These are phyloP conservation scores for Fusarium sulawesiense DNA, from an alignment of 2,329 filamentous ascomycete genomes.

Conservation along the genomic window DNA sequence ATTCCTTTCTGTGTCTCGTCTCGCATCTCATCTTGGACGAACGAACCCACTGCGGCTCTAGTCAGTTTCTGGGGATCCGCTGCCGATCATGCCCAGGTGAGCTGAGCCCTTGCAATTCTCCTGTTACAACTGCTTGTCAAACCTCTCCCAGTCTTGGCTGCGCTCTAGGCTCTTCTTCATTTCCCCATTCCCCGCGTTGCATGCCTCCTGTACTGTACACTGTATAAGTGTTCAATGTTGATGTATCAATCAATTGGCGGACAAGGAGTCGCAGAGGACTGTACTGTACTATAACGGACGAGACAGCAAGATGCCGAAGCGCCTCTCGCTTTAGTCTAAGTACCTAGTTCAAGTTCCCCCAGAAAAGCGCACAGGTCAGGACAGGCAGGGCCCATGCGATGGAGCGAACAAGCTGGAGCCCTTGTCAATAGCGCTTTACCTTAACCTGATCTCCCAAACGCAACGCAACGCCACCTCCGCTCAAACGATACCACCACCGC, in stretches of 20 bases:
- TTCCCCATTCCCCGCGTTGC: conserved; percentile 30
- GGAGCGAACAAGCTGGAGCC: background rate
- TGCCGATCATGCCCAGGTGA: conserved; percentile 45
- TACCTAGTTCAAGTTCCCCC: background rate
- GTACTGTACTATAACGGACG: background rate
- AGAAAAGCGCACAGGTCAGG: background rate
- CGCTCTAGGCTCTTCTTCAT: conserved; percentile 15
- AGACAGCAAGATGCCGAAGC: conserved; percentile 15
- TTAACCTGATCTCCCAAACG: conserved; percentile 36
- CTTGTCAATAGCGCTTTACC: conserved; percentile 37
- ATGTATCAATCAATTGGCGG: conserved; percentile 10
- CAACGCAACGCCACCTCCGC: conserved; percentile 43
- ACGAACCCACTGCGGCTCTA: conserved; percentile 30
- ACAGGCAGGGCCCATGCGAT: conserved; percentile 4
- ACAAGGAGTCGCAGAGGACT: conserved; percentile 25
- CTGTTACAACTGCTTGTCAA: conserved; percentile 24
- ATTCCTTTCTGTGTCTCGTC: conserved; percentile 15
- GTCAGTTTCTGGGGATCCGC: conserved; percentile 31
- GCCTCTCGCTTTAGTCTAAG: background rate
- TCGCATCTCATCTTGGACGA: conserved; percentile 4
- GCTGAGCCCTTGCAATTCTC: conserved; percentile 36
- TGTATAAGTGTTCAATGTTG: background rate
- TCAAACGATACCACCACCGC: conserved; percentile 38
- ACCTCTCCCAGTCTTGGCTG: conserved; percentile 17
- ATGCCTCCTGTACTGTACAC: conserved; percentile 24